phyloP scores from a whole-genome alignment of 768 basidiomycete species.

The Russula earlei region DNA sequence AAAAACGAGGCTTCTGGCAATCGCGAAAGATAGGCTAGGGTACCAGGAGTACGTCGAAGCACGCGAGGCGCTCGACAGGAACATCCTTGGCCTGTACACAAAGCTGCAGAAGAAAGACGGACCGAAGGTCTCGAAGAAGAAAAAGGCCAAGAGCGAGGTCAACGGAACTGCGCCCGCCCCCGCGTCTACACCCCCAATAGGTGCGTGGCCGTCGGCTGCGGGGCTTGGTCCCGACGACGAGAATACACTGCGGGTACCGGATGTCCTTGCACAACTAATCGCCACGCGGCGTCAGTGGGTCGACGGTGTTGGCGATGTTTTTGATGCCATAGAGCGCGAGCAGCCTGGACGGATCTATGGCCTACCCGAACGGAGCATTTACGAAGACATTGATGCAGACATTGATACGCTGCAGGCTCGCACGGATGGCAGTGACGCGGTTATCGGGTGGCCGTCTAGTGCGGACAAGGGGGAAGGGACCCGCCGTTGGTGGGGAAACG shows the following conservation, averaged over 20 bases:
- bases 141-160: constrained; percentile 40
- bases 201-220: constrained; percentile 61
- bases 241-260: constrained; percentile 49
- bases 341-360: constrained; percentile 65
- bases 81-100: constrained; percentile 61
- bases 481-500: constrained; percentile 38
- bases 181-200: constrained; percentile 26
- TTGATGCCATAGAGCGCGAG: constrained; percentile 62
- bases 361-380: constrained; percentile 69
- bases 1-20: constrained; percentile 55
- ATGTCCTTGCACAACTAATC: constrained; percentile 63
- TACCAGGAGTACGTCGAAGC: constrained; percentile 86
- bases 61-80: constrained; percentile 81
- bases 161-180: constrained; percentile 22
- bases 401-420: constrained; percentile 32
- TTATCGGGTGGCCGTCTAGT: constrained; percentile 21
- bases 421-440: constrained; percentile 22
- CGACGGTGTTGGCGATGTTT: constrained; percentile 60
- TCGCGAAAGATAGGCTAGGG: constrained; percentile 81
- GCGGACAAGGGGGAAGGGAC: constrained; percentile 50
- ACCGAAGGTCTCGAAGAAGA: constrained; percentile 62
- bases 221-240: constrained; percentile 64
- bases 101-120: constrained; percentile 78
- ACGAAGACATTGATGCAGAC: constrained; percentile 63
- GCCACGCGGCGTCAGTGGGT: constrained; percentile 74